These are phyloP conservation scores for Chondrus crispus DNA, from an alignment of 23 red algal species.

Conservation along the genomic window DNA sequence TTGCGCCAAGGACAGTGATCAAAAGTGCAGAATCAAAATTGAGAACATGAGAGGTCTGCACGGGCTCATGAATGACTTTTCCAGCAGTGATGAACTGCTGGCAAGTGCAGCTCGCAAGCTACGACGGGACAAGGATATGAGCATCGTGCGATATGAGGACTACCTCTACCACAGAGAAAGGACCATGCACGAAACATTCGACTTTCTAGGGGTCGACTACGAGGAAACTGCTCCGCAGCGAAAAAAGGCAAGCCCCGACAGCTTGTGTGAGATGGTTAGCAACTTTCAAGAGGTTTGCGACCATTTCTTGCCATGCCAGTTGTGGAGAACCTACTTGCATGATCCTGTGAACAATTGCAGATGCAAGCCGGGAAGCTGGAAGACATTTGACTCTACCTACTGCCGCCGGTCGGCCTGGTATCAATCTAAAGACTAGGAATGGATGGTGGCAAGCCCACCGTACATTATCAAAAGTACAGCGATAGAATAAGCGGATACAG, in stretches of 20 bases:
- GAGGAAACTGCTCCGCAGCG: constrained; percentile 40
- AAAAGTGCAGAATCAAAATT: constrained; percentile 43
- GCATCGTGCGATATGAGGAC: constrained; percentile 65
- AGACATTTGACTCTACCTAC: constrained; percentile 37
- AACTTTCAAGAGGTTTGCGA: constrained; percentile 70
- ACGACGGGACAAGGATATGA: constrained; percentile 32
- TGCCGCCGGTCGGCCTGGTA: constrained; percentile 35
- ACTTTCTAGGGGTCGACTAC: constrained; percentile 55
- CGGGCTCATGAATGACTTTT: constrained; percentile 40
- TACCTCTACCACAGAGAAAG: constrained; percentile 39
- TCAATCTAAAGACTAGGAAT: no score
- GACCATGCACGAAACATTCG: constrained; percentile 54
- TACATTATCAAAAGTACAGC: no score
- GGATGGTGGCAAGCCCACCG: no score
- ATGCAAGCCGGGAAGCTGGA: constrained; percentile 32
- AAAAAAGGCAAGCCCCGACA: constrained; percentile 73
- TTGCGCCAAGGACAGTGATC: not conserved
- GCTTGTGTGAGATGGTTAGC: constrained; percentile 59
- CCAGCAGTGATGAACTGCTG: constrained; percentile 44
- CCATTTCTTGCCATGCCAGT: constrained; percentile 50
- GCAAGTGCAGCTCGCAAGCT: constrained; percentile 14
- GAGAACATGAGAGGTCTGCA: constrained; percentile 52
- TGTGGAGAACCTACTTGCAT: constrained; percentile 64
- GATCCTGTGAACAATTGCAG: constrained; percentile 57
- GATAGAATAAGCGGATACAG: no score